phyloP scores from a whole-genome alignment of 352 stramenopile species.

The Globisporangium heterothallicum region DNA sequence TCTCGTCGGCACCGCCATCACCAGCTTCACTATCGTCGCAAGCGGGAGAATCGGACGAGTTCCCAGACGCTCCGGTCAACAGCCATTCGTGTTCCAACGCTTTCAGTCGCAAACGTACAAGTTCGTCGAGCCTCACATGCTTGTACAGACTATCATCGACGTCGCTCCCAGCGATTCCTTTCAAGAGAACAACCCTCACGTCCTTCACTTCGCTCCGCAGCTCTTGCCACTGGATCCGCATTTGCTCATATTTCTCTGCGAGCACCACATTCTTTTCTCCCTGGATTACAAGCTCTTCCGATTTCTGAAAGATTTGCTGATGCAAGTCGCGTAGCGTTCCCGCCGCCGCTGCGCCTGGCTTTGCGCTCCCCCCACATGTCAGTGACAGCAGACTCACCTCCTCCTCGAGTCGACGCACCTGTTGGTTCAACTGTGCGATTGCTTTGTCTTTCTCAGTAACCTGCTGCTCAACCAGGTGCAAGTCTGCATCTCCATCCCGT shows the following conservation, averaged over 20 bases:
- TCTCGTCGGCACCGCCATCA: not conserved
- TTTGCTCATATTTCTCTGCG: slow-evolving; percentile 33
- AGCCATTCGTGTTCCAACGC: slow-evolving; percentile 54
- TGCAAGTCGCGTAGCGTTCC: slow-evolving; percentile 43
- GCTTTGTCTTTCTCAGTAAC: slow-evolving; percentile 24
- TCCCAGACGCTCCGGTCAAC: slow-evolving; percentile 20
- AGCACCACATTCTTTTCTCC: slow-evolving; percentile 62
- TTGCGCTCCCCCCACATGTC: slow-evolving; percentile 10
- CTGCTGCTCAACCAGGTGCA: slow-evolving; percentile 33
- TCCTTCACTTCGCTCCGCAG: slow-evolving; percentile 46
- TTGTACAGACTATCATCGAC: slow-evolving; percentile 58
- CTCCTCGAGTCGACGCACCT: slow-evolving; percentile 40
- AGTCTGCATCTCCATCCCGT: slow-evolving; percentile 29
- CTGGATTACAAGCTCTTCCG: slow-evolving; percentile 65
- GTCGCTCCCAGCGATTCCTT: slow-evolving; percentile 41
- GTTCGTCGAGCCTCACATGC: slow-evolving; percentile 62
- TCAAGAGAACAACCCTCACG: slow-evolving; percentile 46
- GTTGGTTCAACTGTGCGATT: slow-evolving; percentile 26
- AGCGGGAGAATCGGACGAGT: not conserved
- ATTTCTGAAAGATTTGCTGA: slow-evolving; percentile 69
- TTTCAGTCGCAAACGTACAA: slow-evolving; percentile 68
- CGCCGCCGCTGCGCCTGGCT: slow-evolving; percentile 21
- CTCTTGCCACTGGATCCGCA: slow-evolving; percentile 34
- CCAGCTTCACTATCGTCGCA: not conserved
- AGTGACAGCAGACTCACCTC: slow-evolving; percentile 45